Conservation (phyloP, 306 rosid species). For the Fragaria ananassa region DNA sequence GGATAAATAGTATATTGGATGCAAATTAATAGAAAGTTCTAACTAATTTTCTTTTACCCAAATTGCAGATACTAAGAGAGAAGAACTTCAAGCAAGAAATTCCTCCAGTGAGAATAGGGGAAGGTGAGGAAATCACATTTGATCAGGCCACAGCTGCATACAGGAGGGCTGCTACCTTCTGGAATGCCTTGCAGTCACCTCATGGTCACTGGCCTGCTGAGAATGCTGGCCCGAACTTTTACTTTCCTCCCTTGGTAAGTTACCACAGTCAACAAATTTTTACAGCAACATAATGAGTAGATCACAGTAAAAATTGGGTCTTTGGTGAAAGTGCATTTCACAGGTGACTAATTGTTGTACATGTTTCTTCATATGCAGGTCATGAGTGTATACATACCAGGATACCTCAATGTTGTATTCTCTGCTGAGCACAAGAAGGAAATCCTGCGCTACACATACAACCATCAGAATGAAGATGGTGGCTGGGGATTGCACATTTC, state of each 20-base stretch:
- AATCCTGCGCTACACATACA: constrained; percentile 64
- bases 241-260: constrained; percentile 65
- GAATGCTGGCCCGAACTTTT: constrained; percentile 70
- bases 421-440: constrained; percentile 49
- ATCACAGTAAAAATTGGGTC: not conserved
- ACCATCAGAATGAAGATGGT: constrained; percentile 73
- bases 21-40: not conserved
- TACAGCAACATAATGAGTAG: not conserved
- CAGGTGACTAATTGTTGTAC: not conserved
- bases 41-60: not conserved
- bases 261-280: not conserved
- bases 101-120: constrained; percentile 41
- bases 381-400: constrained; percentile 56
- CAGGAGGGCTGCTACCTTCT: constrained; percentile 43
- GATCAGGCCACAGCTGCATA: constrained; percentile 36
- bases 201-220: constrained; percentile 92
- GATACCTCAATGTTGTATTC: constrained; percentile 46
- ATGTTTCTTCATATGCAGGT: constrained; percentile 40
- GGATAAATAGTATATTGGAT: too few relatives aligned
- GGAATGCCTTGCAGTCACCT: constrained; percentile 52
- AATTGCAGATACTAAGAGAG: constrained; percentile 46
- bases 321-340: not conserved
- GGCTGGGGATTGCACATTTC: constrained; percentile 78
- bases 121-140: constrained; percentile 41
- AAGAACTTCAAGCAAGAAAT: constrained; percentile 59